Percentiles rank a stretch among this genome's conserved stretches.
phyloP scores from a whole-genome alignment of 495 filamentous ascomycete species.

The Aspergillus steynii region DNA sequence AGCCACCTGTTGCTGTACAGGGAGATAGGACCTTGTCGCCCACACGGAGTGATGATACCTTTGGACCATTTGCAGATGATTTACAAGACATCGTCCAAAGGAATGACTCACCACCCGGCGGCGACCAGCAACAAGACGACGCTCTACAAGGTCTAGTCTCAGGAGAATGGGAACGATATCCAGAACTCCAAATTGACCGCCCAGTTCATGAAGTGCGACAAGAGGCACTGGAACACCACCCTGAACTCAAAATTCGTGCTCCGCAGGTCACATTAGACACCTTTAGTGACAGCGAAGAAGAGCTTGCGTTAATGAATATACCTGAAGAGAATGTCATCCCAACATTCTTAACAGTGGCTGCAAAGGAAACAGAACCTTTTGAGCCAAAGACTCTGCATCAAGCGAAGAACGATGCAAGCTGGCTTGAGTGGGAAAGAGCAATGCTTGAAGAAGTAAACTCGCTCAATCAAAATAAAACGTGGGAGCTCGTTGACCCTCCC shows the following conservation, averaged over 20 bases:
- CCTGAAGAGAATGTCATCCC: slow-evolving; percentile 2
- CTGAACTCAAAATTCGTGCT: background rate
- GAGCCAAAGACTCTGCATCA: background rate
- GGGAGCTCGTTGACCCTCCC: background rate
- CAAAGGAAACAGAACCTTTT: background rate
- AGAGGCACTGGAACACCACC: slow-evolving; percentile 2
- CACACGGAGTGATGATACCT: slow-evolving; percentile 2
- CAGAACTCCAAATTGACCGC: background rate
- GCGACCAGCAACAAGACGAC: slow-evolving; percentile 1
- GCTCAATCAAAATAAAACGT: slow-evolving; percentile 1
- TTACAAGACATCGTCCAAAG: background rate
- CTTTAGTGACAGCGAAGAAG: background rate
- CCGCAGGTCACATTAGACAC: background rate
- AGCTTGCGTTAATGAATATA: slow-evolving; percentile 1
- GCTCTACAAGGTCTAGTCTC: slow-evolving; percentile 1
- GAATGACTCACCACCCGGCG: slow-evolving; percentile 2
- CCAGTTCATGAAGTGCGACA: background rate
- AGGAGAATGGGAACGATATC: background rate
- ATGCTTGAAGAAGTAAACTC: background rate
- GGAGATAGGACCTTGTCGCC: slow-evolving; percentile 1
- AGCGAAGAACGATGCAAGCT: slow-evolving; percentile 1
- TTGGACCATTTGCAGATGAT: background rate
- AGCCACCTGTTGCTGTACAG: background rate
- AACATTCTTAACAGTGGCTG: background rate
- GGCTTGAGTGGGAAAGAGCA: slow-evolving; percentile 1